Conservation (phyloP, 495 filamentous ascomycete genomes). For the Emericellopsis terricola region DNA sequence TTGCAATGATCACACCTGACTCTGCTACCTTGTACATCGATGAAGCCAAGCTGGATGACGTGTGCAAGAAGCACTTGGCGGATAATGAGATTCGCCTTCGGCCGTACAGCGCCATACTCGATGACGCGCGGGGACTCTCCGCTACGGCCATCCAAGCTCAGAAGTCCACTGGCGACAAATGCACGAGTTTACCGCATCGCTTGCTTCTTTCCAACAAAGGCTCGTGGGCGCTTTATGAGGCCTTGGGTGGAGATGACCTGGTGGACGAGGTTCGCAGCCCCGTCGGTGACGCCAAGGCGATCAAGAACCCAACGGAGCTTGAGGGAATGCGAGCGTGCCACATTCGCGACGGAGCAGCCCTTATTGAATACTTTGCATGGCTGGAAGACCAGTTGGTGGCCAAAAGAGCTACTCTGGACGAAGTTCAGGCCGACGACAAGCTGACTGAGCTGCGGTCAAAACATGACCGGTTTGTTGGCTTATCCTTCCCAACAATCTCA, state of each 20-base stretch:
- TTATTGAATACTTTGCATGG: constrained; percentile 93
- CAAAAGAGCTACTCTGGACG: constrained; percentile 60
- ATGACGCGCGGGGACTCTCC: constrained; percentile 49
- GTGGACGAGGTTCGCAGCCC: constrained; percentile 81
- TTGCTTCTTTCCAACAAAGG: constrained; percentile 77
- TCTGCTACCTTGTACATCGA: constrained; percentile 76
- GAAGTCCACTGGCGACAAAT: constrained; percentile 13
- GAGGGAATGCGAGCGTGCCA: constrained; percentile 91
- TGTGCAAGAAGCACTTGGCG: constrained; percentile 52
- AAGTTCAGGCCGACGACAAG: constrained; percentile 82
- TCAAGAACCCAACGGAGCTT: constrained; percentile 86
- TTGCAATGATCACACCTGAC: constrained; percentile 71
- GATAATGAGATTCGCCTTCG: constrained; percentile 51
- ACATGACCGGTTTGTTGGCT: constrained; percentile 68
- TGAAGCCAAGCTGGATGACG: constrained; percentile 51
- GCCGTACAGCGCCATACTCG: constrained; percentile 74
- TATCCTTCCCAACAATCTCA: constrained; percentile 93
- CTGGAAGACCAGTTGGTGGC: constrained; percentile 70
- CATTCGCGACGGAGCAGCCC: constrained; percentile 80
- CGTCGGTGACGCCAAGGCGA: constrained; percentile 85
- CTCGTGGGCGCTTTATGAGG: constrained; percentile 83
- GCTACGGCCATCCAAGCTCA: constrained; percentile 16
- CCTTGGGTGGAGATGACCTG: constrained; percentile 71
- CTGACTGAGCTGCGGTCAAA: constrained; percentile 68
- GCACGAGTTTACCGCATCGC: constrained; percentile 40